Base-by-base conservation (phyloP, 2,329 filamentous ascomycete genomes). In the Aspergillus spinulosporus region DNA sequence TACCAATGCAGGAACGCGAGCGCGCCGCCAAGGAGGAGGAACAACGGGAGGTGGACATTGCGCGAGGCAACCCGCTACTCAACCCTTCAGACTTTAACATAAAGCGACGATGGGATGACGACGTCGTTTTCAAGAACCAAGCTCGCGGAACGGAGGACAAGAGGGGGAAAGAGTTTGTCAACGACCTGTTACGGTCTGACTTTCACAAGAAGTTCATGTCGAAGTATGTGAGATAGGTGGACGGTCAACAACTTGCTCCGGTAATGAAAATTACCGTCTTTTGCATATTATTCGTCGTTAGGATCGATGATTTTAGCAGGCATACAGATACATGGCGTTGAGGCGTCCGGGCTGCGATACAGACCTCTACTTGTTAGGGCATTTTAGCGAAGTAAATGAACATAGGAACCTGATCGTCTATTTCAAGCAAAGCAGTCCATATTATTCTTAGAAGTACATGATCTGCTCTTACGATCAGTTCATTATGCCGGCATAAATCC, bases 41-140 rank as follows among this genome's bases (percentile, higher is more conserved):
- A 69, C 84, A 88, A 68, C 83, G 90, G 59, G 93, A 96, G 74
- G 83, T 86, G 62, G 90, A 97, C 67, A 96, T 97, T 67, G 93
- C 94, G 36, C 79, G 89, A 42, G 94, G 94, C 5, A 99, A 99
- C 72, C 94, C 94, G 39, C 77, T 99, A 50, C 82, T 99, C 55
- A 97, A 97, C 65, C 71, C 82, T 49, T 89, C 90, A 72, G 92
- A 96, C 65, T 97, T 95, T 72, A 92, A 88, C 57, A 87, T 97
- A 68, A 97, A 96, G 62, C 67, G 71, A 9, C 78, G 92, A 65
- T 99, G 94, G 94, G 94, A 99, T 66, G 94, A 99, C 67, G 94
- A 99, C 72, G 94, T 99, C 9, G 92, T 99, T 2, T 99, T 99
- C 79, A 97, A 96, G 80, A 99, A 99, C 74, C 94, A 99, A 77